Evolutionary conservation across 345 rosid species (phyloP).

Genomic region (Xanthoceras sorbifolium): DNA sequence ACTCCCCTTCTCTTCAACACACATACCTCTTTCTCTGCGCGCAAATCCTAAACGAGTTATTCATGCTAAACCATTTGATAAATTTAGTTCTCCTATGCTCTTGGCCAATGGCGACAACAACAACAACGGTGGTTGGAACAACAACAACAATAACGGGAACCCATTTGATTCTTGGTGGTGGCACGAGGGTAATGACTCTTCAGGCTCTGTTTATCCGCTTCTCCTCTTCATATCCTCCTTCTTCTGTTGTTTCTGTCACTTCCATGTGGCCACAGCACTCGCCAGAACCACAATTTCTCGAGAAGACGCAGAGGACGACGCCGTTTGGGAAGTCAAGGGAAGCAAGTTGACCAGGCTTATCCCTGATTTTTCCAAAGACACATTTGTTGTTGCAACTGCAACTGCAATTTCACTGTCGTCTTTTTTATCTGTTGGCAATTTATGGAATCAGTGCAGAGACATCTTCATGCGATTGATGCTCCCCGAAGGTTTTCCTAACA

Average conservation of each 20-base stretch:
- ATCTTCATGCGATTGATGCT: slow-evolving; percentile 61
- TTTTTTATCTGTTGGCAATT: slow-evolving; percentile 35
- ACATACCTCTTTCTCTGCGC: neutral
- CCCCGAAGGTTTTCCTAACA: slow-evolving; percentile 85
- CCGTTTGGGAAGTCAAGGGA: slow-evolving; percentile 76
- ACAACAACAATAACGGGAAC: slow-evolving; percentile 25
- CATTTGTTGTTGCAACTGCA: slow-evolving; percentile 42
- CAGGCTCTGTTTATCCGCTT: slow-evolving; percentile 8
- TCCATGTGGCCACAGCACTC: slow-evolving; percentile 48
- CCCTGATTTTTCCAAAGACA: slow-evolving; percentile 53
- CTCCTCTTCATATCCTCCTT: slow-evolving; percentile 29
- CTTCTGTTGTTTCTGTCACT: slow-evolving; percentile 39
- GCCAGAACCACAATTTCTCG: slow-evolving; percentile 35
- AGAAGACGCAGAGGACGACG: slow-evolving; percentile 31
- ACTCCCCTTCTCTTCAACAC: neutral
- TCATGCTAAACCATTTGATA: neutral
- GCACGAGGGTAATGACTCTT: slow-evolving; percentile 17
- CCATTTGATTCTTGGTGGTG: slow-evolving; percentile 41
- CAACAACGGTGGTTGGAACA: slow-evolving; percentile 31
- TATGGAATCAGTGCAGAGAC: slow-evolving; percentile 48
- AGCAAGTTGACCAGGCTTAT: slow-evolving; percentile 65
- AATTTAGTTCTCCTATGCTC: slow-evolving; percentile 21
- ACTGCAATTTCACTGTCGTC: slow-evolving; percentile 27
- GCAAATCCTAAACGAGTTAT: neutral
- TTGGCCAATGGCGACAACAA: slow-evolving; percentile 20